Evolutionary conservation across 2,329 filamentous ascomycete genomes (phyloP).

Genomic region (Talaromyces albobiverticillius): DNA sequence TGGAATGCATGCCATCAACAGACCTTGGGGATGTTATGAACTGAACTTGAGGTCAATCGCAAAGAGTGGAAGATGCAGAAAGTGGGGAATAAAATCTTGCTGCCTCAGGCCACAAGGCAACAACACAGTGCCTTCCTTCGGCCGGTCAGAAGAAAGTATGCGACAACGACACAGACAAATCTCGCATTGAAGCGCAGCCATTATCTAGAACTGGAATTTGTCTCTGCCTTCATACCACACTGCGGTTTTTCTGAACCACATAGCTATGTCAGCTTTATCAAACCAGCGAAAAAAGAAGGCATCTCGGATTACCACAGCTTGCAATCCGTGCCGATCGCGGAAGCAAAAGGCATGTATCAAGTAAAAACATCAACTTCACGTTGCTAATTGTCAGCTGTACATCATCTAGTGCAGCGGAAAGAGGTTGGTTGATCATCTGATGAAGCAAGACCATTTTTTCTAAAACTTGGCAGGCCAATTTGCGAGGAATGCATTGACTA

Average conservation of each 20-base stretch:
- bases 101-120: conserved; percentile 8
- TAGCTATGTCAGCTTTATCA: neutral
- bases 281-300: conserved; percentile 22
- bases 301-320: conserved; percentile 39
- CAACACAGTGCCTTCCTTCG: neutral
- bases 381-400: neutral
- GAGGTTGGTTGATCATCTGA: conserved; percentile 27
- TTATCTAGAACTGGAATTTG: neutral
- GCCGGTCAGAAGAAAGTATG: neutral
- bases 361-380: neutral
- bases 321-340: conserved; percentile 39
- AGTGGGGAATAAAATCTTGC: neutral
- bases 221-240: neutral
- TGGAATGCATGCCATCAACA: too few relatives aligned
- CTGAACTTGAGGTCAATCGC: neutral
- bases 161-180: too few relatives aligned
- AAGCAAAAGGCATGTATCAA: conserved; percentile 39
- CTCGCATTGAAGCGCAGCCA: too few relatives aligned
- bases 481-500: conserved; percentile 35
- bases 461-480: conserved; percentile 26
- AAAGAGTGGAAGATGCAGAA: neutral
- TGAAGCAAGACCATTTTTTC: conserved; percentile 11
- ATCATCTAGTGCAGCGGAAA: conserved; percentile 36
- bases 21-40: neutral
- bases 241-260: neutral